phyloP scores from a whole-genome alignment of 352 stramenopile species.

The Pythium rishiriense region DNA sequence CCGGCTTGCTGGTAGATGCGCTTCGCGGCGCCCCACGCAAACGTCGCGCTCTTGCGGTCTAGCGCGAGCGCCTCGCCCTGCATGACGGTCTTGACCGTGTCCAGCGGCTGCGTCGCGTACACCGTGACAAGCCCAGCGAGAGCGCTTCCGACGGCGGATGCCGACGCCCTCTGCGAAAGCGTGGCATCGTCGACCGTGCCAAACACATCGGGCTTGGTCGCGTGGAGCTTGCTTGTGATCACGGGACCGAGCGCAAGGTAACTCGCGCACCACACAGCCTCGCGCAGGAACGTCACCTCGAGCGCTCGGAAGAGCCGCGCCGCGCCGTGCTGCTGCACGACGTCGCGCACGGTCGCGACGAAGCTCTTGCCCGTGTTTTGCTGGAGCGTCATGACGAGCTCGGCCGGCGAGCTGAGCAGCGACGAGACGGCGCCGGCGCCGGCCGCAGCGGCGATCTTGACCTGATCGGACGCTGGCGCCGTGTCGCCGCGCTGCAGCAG shows the following conservation, averaged over 20 bases:
- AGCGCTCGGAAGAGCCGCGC: constrained; percentile 61
- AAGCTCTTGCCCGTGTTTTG: constrained; percentile 82
- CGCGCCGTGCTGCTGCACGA: constrained; percentile 47
- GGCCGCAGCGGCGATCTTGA: constrained; percentile 65
- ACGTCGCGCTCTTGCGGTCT: constrained; percentile 34
- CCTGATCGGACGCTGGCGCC: constrained; percentile 36
- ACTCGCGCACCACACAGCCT: constrained; percentile 74
- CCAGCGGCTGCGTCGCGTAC: constrained; percentile 72
- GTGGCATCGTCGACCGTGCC: constrained; percentile 48
- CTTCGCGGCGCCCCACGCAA: constrained; percentile 40
- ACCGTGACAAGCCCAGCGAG: constrained; percentile 74
- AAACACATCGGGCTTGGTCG: constrained; percentile 50
- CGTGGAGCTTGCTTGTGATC: constrained; percentile 66
- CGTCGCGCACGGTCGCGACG: constrained; percentile 52
- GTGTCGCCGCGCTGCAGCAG: constrained; percentile 37
- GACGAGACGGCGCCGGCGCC: constrained; percentile 65
- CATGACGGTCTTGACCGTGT: constrained; percentile 87
- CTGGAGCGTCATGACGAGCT: constrained; percentile 88
- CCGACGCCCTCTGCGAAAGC: constrained; percentile 60
- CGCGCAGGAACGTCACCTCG: constrained; percentile 58
- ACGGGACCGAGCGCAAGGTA: constrained; percentile 79
- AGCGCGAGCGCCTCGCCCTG: constrained; percentile 70
- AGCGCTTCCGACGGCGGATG: constrained; percentile 66
- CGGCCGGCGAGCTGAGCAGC: constrained; percentile 62
- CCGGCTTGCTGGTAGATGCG: constrained; percentile 57